Conservation (phyloP, 352 stramenopile genomes). For the Phytophthora sp. region DNA sequence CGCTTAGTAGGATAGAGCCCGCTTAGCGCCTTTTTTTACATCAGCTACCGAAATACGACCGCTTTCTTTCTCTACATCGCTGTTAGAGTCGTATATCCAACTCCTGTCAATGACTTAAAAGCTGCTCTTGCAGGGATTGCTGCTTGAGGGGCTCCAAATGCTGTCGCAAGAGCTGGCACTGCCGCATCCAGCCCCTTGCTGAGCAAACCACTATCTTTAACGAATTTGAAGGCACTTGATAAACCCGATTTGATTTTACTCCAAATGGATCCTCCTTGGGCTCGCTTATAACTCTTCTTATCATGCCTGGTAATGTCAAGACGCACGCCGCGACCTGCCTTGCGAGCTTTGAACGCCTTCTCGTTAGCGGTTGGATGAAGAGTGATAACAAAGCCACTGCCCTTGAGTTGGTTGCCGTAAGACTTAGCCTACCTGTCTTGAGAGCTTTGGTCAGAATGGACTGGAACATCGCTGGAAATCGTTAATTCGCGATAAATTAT, state of each 20-base stretch:
- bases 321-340: background rate
- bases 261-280: background rate
- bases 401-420: background rate
- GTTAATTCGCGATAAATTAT: background rate
- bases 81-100: background rate
- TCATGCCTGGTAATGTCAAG: background rate
- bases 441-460: too few species aligned
- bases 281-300: background rate
- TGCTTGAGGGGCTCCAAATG: background rate
- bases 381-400: background rate
- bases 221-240: constrained; percentile 7
- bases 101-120: background rate
- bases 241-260: background rate
- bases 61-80: background rate
- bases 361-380: background rate
- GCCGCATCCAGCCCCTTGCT: background rate
- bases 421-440: background rate
- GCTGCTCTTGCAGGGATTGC: background rate
- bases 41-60: background rate
- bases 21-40: background rate
- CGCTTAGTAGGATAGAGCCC: background rate
- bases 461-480: background rate
- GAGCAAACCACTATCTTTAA: background rate
- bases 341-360: background rate
- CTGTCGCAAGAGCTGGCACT: background rate